Base-by-base conservation (phyloP, 1,284 basidiomycete genomes). In the Malassezia brasiliensis region DNA sequence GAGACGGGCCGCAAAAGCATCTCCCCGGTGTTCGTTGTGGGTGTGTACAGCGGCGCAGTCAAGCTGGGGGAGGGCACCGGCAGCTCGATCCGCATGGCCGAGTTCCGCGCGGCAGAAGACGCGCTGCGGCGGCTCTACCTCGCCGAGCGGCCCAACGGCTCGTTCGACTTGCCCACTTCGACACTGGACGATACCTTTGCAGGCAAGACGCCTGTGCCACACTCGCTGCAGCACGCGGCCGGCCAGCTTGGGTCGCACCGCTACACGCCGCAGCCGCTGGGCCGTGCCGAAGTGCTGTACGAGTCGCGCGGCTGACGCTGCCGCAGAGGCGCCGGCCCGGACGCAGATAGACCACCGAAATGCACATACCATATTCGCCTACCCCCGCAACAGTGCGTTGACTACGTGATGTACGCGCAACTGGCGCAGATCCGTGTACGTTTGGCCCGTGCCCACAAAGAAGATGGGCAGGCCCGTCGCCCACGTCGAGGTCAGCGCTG, bases 41-140 rank as follows among this genome's bases (percentile, higher is more conserved):
- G 90, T 20, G 85, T 94, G 47, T 96, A 83, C 76, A 87, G 87
- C n/a, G 82, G 82, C 19, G 85, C 87, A 62, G 65, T 78, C 28
- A 84, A 96, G 77, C 81, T 99, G 2, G 90, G 93, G 12, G 91
- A 99, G 77, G 91, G 90, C 8, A 90, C 90, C 70, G 94, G 94
- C 45, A 87, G 84, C 65, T 90, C 87, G 15, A 79, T 96, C 55
- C 83, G 83, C 72, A 98, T 98, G 93, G 91, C 90, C 15, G 89
- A 96, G 77, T 94, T 84, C 77, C 80, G 94, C 37, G 87, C 88
- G 19, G 87, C 88, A 4, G 87, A 90, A 75, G 86, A 90, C 70
- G 82, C 88, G 0, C 78, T 90, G 28, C 82, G 85, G 59, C 81
- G 87, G 34, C 78, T 90, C 28, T 90, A 88, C 76, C 80, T 90